phyloP scores from a whole-genome alignment of 257 asterid genomes.

The Avicennia marina region DNA sequence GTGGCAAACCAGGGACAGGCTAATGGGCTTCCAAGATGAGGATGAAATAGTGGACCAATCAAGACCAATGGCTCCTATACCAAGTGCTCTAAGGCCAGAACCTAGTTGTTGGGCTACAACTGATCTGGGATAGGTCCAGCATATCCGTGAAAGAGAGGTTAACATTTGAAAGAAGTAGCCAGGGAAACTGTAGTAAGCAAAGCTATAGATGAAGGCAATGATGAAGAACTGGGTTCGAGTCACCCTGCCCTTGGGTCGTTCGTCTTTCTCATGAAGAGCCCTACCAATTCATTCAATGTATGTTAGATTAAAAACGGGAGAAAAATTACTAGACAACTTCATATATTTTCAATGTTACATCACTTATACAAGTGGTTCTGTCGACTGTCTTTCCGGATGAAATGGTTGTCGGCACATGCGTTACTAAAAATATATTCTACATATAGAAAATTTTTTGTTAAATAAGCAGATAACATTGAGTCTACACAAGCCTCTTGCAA shows the following conservation, averaged over 20 bases:
- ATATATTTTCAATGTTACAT: no score
- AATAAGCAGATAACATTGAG: no score
- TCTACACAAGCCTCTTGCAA: no score
- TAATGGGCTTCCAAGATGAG: slow-evolving; percentile 84
- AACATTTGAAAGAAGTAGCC: slow-evolving; percentile 79
- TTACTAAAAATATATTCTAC: no score
- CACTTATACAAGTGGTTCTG: no score
- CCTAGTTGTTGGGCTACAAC: slow-evolving; percentile 49
- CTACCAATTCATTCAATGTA: slow-evolving; percentile 30
- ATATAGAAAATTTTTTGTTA: no score
- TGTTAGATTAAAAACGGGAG: no score
- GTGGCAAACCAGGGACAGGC: slow-evolving; percentile 95
- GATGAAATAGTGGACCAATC: slow-evolving; percentile 60
- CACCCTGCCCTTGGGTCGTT: slow-evolving; percentile 57
- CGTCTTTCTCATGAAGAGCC: slow-evolving; percentile 85
- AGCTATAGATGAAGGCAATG: slow-evolving; percentile 77
- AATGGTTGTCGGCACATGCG: no score
- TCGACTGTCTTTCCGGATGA: no score
- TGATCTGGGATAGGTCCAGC: slow-evolving; percentile 32
- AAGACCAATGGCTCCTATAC: slow-evolving; percentile 42
- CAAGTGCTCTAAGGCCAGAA: slow-evolving; percentile 51
- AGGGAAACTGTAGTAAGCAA: slow-evolving; percentile 80
- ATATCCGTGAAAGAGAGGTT: slow-evolving; percentile 28
- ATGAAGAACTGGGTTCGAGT: slow-evolving; percentile 77
- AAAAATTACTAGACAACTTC: no score